Evolutionary conservation across 768 basidiomycete genomes (phyloP).

Genomic region (Hemileccinum rubropunctum): DNA sequence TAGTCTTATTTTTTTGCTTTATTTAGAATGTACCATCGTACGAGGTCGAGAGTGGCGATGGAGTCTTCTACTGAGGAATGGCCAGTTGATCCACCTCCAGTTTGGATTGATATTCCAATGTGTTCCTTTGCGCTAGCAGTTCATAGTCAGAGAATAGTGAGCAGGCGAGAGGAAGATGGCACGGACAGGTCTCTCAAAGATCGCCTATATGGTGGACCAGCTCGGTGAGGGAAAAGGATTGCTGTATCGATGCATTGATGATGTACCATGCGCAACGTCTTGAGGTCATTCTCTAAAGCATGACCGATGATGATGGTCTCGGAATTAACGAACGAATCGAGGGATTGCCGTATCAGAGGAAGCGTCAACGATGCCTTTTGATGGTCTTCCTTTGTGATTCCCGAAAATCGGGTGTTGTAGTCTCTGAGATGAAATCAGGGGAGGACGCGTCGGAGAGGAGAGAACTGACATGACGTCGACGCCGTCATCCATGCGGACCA

Average conservation of each 20-base stretch:
- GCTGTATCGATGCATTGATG: conserved; percentile 84
- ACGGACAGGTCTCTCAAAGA: conserved; percentile 78
- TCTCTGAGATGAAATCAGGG: conserved; percentile 51
- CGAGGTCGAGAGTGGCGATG: conserved; percentile 80
- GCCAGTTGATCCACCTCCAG: conserved; percentile 67
- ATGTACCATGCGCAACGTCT: conserved; percentile 86
- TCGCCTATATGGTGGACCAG: conserved; percentile 72
- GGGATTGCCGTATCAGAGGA: conserved; percentile 57
- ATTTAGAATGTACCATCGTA: conserved; percentile 78
- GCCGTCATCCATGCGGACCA: conserved; percentile 77
- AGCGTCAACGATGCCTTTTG: conserved; percentile 67
- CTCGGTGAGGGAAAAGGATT: conserved; percentile 79
- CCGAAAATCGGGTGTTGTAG: conserved; percentile 89
- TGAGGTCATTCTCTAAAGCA: conserved; percentile 92
- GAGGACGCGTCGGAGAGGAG: not conserved
- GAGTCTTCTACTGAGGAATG: conserved; percentile 94
- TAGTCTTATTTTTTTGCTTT: conserved; percentile 38
- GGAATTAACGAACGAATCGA: conserved; percentile 69
- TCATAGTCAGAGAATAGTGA: conserved; percentile 7
- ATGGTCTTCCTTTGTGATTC: conserved; percentile 60
- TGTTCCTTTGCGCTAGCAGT: conserved; percentile 70
- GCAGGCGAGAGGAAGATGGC: not conserved
- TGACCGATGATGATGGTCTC: conserved; percentile 89
- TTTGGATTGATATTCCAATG: conserved; percentile 79
- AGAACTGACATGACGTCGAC: conserved; percentile 69